Evolutionary conservation across 176 grass and related monocot species (phyloP).

Genomic region (Bothriochloa decipiens): DNA sequence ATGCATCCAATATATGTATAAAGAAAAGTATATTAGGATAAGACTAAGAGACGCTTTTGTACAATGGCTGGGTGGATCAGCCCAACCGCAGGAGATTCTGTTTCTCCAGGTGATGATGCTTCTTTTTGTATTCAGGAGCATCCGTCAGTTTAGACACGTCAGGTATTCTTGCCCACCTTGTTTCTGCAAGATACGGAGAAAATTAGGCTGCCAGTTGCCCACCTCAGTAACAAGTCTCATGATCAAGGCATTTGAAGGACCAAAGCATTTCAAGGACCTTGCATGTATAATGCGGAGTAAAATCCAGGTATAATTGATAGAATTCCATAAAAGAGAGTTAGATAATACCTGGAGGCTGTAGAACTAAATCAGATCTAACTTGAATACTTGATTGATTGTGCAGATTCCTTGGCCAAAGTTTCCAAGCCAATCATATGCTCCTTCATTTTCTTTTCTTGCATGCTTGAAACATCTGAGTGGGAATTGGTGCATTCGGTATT

Average conservation of each 20-base stretch:
- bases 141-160: slow-evolving; percentile 7
- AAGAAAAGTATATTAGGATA: background rate
- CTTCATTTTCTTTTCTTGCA: slow-evolving; percentile 40
- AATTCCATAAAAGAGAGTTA: background rate
- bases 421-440: slow-evolving; percentile 44
- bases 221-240: background rate
- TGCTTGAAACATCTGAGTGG: slow-evolving; percentile 34
- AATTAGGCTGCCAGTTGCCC: slow-evolving; percentile 1
- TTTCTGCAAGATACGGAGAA: slow-evolving; percentile 30
- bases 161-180: slow-evolving; percentile 7
- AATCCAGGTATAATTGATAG: slow-evolving; percentile 5
- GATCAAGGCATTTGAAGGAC: slow-evolving; percentile 13
- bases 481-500: slow-evolving; percentile 38
- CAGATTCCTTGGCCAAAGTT: slow-evolving; percentile 47
- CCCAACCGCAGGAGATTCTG: background rate
- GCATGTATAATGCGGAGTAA: background rate
- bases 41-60: slow-evolving; percentile 33
- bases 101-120: slow-evolving; percentile 12
- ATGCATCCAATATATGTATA: slow-evolving; percentile 12
- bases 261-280: background rate
- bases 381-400: slow-evolving; percentile 15
- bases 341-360: slow-evolving; percentile 38
- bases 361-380: slow-evolving; percentile 38
- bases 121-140: slow-evolving; percentile 13
- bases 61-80: slow-evolving; percentile 35